Evolutionary conservation across 2,329 filamentous ascomycete genomes (phyloP).

Genomic region (Fusarium concolor): DNA sequence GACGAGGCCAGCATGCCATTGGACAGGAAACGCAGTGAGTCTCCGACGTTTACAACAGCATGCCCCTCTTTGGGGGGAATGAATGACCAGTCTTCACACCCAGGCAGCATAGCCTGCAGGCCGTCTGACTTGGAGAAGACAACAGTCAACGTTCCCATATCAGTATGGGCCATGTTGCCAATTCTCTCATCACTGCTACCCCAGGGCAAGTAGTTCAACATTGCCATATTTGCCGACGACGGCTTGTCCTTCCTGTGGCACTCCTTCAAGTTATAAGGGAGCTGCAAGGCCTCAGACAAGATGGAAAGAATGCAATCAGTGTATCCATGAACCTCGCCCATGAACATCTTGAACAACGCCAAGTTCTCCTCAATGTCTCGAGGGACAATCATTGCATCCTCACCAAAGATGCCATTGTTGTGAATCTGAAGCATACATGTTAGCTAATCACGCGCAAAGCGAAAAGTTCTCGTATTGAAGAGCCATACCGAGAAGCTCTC

Average conservation of each 20-base stretch:
- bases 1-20: slow-evolving; percentile 17
- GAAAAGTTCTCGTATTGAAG: too few relatives aligned
- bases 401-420: slow-evolving; percentile 6
- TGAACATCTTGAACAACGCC: neutral
- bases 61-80: slow-evolving; percentile 8
- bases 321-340: neutral
- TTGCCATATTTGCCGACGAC: slow-evolving; percentile 27
- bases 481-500: slow-evolving; percentile 14
- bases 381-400: neutral
- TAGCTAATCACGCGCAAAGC: neutral
- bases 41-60: neutral
- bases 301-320: slow-evolving; percentile 2
- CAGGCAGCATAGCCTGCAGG: slow-evolving; percentile 33
- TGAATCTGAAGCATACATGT: neutral
- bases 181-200: slow-evolving; percentile 21
- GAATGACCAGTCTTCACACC: slow-evolving; percentile 30
- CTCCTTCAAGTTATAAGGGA: neutral
- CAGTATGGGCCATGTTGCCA: slow-evolving; percentile 38
- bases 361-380: neutral
- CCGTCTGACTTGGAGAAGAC: slow-evolving; percentile 37
- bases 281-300: neutral
- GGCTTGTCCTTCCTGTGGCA: slow-evolving; percentile 27
- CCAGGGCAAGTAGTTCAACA: slow-evolving; percentile 35
- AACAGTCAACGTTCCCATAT: slow-evolving; percentile 39
- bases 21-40: neutral